Base-by-base conservation (phyloP, 768 basidiomycete genomes). In the Coprinopsis cinerea region DNA sequence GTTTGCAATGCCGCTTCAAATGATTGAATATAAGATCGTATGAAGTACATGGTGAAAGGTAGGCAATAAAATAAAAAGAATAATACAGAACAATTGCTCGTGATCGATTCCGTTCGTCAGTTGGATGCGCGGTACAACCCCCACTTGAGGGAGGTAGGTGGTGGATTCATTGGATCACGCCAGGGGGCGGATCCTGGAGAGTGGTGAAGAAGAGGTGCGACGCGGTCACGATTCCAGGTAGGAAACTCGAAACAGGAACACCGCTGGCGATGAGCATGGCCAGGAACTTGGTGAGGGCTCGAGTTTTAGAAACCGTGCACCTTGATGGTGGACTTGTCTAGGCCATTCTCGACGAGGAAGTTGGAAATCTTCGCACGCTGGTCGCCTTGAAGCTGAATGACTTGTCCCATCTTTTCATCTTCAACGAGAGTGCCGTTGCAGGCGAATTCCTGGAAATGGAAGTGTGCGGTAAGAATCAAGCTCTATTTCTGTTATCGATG, bases 331-430 rank as follows among this genome's bases (percentile, higher is more conserved):
- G 69, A 64, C 71, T 78, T 87, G 48, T 82, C 77, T 44, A 95
- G 77, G 44, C 88, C 89, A 56, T 91, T 85, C 61, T 88, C 84
- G 53, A 77, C 73, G 57, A 99, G 83, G 78, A 97, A 97, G 43
- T 74, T 79, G 47, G 79, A 81, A 56, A 97, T 95, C 77, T 94
- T 93, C 64, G 77, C 68, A 45, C 96, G 82, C 69, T 99, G 96
- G 70, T 99, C 96, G 54, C 96, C 96, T 67, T 98, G 96, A 56
- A 99, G 84, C 72, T 99, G 96, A 62, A 99, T 91, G 65, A 99
- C 91, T 73, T 93, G 80, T 49, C 96, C 96, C 74, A 92, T 82
- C 73, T 93, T 91, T 67, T 89, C 89, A 71, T 96, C 91, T 47
- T 93, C 89, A 57, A 96, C 89, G 59, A 99, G 81, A 44, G 88